Evolutionary conservation across 305 asterid species (phyloP).

Genomic region (Plantago lanceolata): DNA sequence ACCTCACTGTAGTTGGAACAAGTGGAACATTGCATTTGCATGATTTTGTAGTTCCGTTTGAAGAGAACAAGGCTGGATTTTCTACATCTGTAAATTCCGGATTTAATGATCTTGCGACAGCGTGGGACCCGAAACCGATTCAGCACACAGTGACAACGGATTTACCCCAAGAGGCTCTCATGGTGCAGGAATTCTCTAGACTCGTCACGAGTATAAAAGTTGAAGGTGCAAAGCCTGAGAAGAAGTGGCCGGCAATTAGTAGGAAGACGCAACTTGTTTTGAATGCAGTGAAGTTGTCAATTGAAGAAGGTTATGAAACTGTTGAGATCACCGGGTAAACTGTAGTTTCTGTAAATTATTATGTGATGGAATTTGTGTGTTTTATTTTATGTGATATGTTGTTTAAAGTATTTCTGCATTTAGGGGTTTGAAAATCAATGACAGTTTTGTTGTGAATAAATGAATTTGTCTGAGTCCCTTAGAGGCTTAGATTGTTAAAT

Average conservation of each 20-base stretch:
- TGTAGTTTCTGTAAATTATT: not conserved
- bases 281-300: conserved; percentile 72
- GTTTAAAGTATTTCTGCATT: not conserved
- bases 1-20: conserved; percentile 39
- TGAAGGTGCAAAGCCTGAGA: conserved; percentile 56
- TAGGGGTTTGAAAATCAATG: not conserved
- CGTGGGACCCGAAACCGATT: conserved; percentile 51
- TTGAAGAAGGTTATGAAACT: conserved; percentile 43
- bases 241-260: conserved; percentile 61
- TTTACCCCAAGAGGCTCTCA: conserved; percentile 72
- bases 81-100: conserved; percentile 35
- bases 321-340: not conserved
- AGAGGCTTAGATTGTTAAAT: too few relatives aligned
- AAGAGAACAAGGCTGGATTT: conserved; percentile 49
- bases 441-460: not conserved
- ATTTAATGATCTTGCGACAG: conserved; percentile 41
- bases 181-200: conserved; percentile 63
- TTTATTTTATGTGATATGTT: not conserved
- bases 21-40: conserved; percentile 39
- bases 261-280: conserved; percentile 69
- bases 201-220: conserved; percentile 44
- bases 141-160: conserved; percentile 50
- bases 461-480: too few relatives aligned
- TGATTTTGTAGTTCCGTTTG: conserved; percentile 50
- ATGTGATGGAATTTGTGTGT: not conserved